Base-by-base conservation (phyloP, 1,284 basidiomycete genomes). In the Marasmius sp. region DNA sequence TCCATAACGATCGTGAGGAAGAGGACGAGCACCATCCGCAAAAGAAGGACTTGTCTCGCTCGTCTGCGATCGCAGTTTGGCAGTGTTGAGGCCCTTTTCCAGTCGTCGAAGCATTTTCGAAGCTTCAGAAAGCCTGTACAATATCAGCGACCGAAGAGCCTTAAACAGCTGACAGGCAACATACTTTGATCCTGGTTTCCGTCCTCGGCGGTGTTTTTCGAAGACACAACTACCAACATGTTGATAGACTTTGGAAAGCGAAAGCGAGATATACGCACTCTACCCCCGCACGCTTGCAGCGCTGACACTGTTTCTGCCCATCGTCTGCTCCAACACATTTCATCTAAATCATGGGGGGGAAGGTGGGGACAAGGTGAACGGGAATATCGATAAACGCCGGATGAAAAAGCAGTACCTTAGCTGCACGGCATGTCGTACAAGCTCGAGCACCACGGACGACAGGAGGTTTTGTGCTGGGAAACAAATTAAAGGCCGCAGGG, bases 171-270 rank as follows among this genome's bases (percentile, higher is more conserved):
- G 51, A 65, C 58, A 45, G 34, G 60, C 61, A 49, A 77, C 80
- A 48, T 70, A 93, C 91, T 93, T 93, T 75, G 91, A 93, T 66
- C 92, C 92, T n/a, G 91, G 91, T 70, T 93, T 93, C 61, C 91
- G 85, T 48, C 91, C 91, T 47, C 91, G 85, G 56, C 91, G 85
- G 73, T 93, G 92, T 73, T 93, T 93, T 77, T 93, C 91, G 68
- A 93, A 93, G 43, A 92, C 66, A 69, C 91, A 93, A 64, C 91
- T 92, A 62, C 58, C 58, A 56, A 61, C 50, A 45, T 49, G 50
- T 57, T 49, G 60, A 51, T 57, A 57, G 65, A 64, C 66, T 66
- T 59, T 50, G 63, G 52, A 56, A 54, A 58, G 54, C 57, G 62
- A 22, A 61, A 56, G 58, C 38, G 53, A 27, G 52, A 51, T 58